Evolutionary conservation across 345 rosid species (phyloP).

Genomic region (Arabis alpina): DNA sequence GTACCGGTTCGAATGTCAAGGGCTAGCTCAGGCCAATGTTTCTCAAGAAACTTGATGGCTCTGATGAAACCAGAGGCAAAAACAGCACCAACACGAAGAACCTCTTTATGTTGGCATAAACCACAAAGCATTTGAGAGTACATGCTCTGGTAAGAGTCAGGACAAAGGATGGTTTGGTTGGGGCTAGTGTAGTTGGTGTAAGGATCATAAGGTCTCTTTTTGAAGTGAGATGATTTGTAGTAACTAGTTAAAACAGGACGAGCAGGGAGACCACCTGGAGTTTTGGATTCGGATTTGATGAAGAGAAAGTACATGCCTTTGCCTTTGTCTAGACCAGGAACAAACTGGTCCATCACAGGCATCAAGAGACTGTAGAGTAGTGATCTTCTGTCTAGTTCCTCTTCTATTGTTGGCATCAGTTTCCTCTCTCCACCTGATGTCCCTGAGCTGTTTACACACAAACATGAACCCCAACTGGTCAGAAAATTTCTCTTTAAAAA

Average conservation of each 20-base stretch:
- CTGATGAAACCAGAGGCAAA: conserved; percentile 86
- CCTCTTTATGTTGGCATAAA: conserved; percentile 65
- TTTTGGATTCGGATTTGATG: conserved; percentile 72
- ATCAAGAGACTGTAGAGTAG: conserved; percentile 69
- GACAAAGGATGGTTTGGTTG: conserved; percentile 74
- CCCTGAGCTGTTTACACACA: conserved; percentile 69
- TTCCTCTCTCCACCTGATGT: conserved; percentile 92
- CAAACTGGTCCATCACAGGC: conserved; percentile 79
- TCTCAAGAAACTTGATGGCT: conserved; percentile 77
- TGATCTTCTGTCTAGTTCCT: conserved; percentile 69
- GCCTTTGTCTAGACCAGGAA: conserved; percentile 71
- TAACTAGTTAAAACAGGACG: conserved; percentile 79
- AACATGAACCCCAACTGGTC: conserved; percentile 4
- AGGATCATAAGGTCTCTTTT: conserved; percentile 66
- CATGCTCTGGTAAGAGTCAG: conserved; percentile 82
- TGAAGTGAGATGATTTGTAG: conserved; percentile 74
- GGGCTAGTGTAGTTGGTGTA: conserved; percentile 86
- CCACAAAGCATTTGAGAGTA: conserved; percentile 82
- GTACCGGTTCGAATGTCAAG: conserved; percentile 61
- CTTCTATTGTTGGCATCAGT: conserved; percentile 79
- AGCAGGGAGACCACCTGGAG: conserved; percentile 72
- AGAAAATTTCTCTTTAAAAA: no score
- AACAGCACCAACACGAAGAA: conserved; percentile 80
- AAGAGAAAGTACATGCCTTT: conserved; percentile 83
- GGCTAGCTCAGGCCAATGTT: conserved; percentile 57